Evolutionary conservation across 805 yeast genomes (phyloP), one percentile per base, ranked within the genome.

Genomic region (Cyberlindnera suaveolens): DNA sequence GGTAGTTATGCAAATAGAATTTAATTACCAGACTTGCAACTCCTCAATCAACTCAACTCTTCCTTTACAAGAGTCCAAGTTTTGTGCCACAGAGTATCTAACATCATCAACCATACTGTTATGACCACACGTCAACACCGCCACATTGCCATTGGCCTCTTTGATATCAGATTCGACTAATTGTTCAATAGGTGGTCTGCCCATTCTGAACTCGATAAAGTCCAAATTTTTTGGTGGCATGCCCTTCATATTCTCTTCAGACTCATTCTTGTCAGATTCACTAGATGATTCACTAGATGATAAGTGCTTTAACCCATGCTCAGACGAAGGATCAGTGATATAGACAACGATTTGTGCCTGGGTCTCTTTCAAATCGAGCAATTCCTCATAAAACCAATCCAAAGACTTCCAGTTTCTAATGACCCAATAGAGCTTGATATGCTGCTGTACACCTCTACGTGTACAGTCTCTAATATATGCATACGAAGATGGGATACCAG

Each of bases 361-460:
- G 16, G 41, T 38, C 6, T 40, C 47, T 17, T 51, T 46, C 42
- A 75, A 51, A 45, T 56, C 50, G 7, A 49, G 48, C 27, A 79
- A 53, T 52, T 79, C 82, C 3, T 65, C 62, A 4, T 52, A 45
- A 54, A 77, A 76, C 80, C 80, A 77, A 14, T 56, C 58, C 27
- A 85, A 54, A 6, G 81, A 73, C 31, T 62, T 59, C 51, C 71
- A 67, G 39, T 78, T 76, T 44, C 80, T 68, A 16, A 85, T 70
- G 13, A 75, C 71, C 95, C 96, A 87, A 43, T 75, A 66, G 43
- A 85, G 67, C 48, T 76, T 74, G 34, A 69, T 61, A 39, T 62
- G 61, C 23, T 63, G 67, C 4, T 46, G 31, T 39, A 49, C 34
- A 16, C 42, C 41, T 18, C 47, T 43, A 19, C 54, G 43, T 16